A percentile compares a stretch with the other conserved stretches of the same genome.
Conservation (phyloP, 2,329 filamentous ascomycete genomes). For the Tolypocladium tropicale region DNA sequence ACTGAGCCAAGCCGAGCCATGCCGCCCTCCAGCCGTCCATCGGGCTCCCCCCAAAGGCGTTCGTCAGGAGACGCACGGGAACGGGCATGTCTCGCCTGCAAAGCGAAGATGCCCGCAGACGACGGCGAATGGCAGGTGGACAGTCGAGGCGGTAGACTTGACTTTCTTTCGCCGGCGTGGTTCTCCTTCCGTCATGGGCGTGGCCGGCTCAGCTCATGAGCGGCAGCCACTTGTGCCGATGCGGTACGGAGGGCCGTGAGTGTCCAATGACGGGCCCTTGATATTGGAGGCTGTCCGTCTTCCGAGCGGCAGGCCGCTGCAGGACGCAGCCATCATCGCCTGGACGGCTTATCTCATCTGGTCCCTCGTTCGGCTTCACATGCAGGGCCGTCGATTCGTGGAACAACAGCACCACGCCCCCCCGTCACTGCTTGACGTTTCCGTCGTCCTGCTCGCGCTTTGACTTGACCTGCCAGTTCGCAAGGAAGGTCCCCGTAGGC, state of each 20-base stretch:
- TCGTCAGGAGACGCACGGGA: background rate
- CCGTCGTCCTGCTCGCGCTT: background rate
- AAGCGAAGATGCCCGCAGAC: background rate
- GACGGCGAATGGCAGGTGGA: background rate
- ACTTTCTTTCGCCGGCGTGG: no score
- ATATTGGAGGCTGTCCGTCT: background rate
- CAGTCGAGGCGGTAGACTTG: no score
- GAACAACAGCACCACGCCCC: background rate
- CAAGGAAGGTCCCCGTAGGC: no score
- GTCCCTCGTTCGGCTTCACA: background rate
- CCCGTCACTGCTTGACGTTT: background rate
- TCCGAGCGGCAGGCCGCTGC: background rate
- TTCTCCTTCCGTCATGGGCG: no score
- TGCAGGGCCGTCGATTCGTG: background rate
- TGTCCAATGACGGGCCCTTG: background rate
- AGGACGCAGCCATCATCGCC: background rate
- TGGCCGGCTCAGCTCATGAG: background rate
- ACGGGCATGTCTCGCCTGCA: background rate
- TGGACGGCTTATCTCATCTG: background rate
- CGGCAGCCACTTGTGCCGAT: background rate
- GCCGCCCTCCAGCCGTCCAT: background rate
- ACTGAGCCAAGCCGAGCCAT: no score
- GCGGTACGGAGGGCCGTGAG: background rate
- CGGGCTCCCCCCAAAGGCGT: background rate
- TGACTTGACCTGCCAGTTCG: no score